Percentiles rank a stretch among this genome's conserved stretches.
Conservation (phyloP, 257 asterid species). For the Catharanthus roseus region DNA sequence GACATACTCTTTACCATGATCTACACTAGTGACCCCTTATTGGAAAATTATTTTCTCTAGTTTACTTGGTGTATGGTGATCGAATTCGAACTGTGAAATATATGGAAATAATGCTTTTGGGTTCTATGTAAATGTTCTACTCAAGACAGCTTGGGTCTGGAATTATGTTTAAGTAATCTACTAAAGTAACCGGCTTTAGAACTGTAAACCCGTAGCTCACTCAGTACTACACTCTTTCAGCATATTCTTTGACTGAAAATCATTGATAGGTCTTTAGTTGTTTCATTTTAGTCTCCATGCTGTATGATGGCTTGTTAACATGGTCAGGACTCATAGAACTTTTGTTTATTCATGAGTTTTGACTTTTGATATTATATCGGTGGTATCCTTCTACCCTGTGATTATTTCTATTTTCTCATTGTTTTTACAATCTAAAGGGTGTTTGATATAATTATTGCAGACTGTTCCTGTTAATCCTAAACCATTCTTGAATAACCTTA, state of each 20-base stretch:
- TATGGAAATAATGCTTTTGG: no score
- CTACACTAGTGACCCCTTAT: no score
- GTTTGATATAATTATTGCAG: slow-evolving; percentile 24
- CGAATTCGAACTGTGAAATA: no score
- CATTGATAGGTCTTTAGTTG: neutral
- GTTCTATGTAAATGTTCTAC: neutral
- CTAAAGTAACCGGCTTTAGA: neutral
- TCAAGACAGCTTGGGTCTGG: neutral
- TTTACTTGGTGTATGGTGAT: no score
- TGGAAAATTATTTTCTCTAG: no score
- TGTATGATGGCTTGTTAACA: neutral
- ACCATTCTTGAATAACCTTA: slow-evolving; percentile 95
- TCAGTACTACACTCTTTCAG: neutral
- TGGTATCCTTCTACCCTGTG: neutral
- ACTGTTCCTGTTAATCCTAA: slow-evolving; percentile 97
- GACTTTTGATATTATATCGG: neutral
- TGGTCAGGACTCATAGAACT: neutral
- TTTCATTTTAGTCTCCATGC: neutral
- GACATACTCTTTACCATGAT: no score
- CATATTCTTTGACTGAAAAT: neutral
- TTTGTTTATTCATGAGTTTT: neutral
- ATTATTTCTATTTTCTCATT: neutral
- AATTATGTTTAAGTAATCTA: neutral
- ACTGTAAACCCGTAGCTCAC: neutral
- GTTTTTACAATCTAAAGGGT: neutral